Percentiles rank a stretch among this genome's conserved stretches.
phyloP scores from a whole-genome alignment of 257 asterid species.

The Ocimum tenuiflorum region DNA sequence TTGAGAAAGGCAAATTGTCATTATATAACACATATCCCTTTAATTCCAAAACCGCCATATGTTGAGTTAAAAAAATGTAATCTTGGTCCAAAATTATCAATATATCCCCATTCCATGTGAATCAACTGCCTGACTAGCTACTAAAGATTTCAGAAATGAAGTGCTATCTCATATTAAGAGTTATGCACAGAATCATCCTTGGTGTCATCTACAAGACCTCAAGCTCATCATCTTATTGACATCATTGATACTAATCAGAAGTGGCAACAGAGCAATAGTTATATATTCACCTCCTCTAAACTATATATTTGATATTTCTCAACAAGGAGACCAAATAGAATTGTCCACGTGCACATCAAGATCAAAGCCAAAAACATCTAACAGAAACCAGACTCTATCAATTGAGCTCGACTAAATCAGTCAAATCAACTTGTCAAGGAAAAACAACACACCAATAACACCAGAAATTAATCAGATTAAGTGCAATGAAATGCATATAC shows the following conservation, averaged over 20 bases:
- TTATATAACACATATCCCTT: not conserved
- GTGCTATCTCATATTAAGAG: not conserved
- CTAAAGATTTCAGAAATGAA: constrained; percentile 1
- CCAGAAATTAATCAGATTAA: constrained; percentile 1
- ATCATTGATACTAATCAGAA: constrained; percentile 6
- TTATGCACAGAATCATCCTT: not conserved
- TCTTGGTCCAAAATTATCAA: not conserved
- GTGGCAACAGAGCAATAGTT: not conserved
- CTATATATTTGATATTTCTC: not conserved
- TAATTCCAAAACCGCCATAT: not conserved
- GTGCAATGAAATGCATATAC: not conserved
- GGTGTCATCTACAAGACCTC: not conserved
- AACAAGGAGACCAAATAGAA: not conserved
- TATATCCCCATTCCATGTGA: constrained; percentile 2
- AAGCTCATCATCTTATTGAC: not conserved
- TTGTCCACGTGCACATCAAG: not conserved
- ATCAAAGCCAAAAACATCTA: constrained; percentile 4
- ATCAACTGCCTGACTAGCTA: not conserved
- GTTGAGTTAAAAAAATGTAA: not conserved
- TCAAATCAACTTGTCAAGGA: not conserved
- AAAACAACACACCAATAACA: not conserved
- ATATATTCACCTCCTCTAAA: constrained; percentile 1
- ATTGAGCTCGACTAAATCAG: not conserved
- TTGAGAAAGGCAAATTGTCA: not conserved
- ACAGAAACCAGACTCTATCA: not conserved